phyloP scores from a whole-genome alignment of 495 filamentous ascomycete genomes.

The Terfezia boudieri region DNA sequence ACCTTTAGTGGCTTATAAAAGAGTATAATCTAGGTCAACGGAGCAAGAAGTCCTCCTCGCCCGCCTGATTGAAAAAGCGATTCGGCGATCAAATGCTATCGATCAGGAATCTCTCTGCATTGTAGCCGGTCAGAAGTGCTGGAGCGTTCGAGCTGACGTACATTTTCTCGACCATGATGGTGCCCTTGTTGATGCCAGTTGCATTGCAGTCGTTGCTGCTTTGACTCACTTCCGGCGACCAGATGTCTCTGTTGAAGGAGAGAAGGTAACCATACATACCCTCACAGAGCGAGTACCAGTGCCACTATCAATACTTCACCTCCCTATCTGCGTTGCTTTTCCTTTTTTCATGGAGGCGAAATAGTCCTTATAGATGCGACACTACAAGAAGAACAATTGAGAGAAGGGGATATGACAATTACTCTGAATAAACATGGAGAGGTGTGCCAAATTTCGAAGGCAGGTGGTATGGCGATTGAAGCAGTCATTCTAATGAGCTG shows the following conservation, averaged over 20 bases:
- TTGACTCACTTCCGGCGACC: constrained; percentile 75
- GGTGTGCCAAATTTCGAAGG: constrained; percentile 75
- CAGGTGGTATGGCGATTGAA: constrained; percentile 60
- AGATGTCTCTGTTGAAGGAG: constrained; percentile 64
- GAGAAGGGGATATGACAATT: constrained; percentile 64
- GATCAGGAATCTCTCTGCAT: constrained; percentile 93
- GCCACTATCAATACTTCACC: constrained; percentile 67
- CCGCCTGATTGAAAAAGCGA: too few species aligned
- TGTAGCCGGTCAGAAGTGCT: constrained; percentile 69
- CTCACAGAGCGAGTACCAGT: constrained; percentile 75
- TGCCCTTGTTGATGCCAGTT: constrained; percentile 66
- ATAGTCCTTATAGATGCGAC: constrained; percentile 48
- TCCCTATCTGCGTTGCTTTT: constrained; percentile 67
- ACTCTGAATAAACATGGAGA: constrained; percentile 77
- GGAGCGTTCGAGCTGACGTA: constrained; percentile 69
- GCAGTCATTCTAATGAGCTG: constrained; percentile 50
- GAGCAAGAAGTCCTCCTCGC: constrained; percentile 67
- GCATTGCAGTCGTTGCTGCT: constrained; percentile 66
- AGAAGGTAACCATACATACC: constrained; percentile 57
- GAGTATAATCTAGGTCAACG: constrained; percentile 30
- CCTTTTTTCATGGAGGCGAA: constrained; percentile 44
- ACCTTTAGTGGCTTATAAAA: neutral
- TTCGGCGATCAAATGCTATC: constrained; percentile 74
- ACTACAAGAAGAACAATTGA: constrained; percentile 62
- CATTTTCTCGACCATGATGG: constrained; percentile 81